Conservation (phyloP, 73 alveolate species). For the Tetrahymena thermophila region DNA sequence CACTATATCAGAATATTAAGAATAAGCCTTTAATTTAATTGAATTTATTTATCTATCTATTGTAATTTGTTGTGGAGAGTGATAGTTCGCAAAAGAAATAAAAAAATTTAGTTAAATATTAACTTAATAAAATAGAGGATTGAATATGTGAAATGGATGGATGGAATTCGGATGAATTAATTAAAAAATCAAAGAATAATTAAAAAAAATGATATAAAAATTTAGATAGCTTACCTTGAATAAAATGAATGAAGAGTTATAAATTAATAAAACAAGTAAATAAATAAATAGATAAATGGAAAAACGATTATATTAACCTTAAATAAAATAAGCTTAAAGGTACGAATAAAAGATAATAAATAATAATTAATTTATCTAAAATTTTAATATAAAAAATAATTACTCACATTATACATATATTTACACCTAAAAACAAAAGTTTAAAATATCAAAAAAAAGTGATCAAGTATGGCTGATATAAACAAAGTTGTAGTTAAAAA, state of each 20-base stretch:
- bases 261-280: background rate
- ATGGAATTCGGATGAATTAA: background rate
- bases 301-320: background rate
- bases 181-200: background rate
- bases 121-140: background rate
- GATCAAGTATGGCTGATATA: background rate
- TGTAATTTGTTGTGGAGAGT: background rate
- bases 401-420: background rate
- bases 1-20: no score
- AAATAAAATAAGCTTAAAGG: background rate
- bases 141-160: background rate
- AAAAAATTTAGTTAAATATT: background rate
- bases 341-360: background rate
- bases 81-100: background rate
- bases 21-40: background rate
- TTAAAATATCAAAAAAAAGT: background rate
- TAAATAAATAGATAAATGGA: background rate
- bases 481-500: slow-evolving; percentile 23
- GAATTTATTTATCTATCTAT: background rate
- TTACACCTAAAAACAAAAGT: background rate
- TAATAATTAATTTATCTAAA: background rate
- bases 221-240: background rate
- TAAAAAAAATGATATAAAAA: no score
- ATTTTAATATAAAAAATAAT: background rate
- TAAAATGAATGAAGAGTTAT: no score